Conservation (phyloP, 345 rosid genomes). For the Dovyalis caffra region DNA sequence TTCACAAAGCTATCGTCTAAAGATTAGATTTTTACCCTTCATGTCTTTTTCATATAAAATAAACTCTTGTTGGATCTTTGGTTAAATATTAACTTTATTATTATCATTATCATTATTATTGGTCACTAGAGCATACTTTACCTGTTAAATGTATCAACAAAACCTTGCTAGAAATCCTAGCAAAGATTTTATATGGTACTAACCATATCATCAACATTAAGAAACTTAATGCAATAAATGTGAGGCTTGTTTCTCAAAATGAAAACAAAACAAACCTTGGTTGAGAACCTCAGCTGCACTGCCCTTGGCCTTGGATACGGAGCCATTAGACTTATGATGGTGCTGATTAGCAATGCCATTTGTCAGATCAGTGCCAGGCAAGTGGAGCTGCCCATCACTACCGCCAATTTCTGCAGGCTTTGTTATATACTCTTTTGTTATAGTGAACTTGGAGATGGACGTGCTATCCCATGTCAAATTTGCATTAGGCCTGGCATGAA, state of each 20-base stretch:
- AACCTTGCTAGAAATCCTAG: background rate
- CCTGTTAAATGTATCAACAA: background rate
- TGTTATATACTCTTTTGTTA: slow-evolving; percentile 40
- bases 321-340: slow-evolving; percentile 41
- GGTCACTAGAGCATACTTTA: background rate
- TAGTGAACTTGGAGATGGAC: slow-evolving; percentile 42
- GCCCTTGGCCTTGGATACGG: slow-evolving; percentile 41
- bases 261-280: slow-evolving; percentile 44
- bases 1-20: background rate
- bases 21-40: background rate
- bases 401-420: slow-evolving; percentile 46
- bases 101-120: background rate
- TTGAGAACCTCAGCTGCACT: slow-evolving; percentile 35
- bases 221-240: background rate
- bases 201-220: background rate
- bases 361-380: slow-evolving; percentile 34
- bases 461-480: slow-evolving; percentile 46
- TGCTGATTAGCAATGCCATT: slow-evolving; percentile 24
- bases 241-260: background rate
- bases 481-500: slow-evolving; percentile 39
- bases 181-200: background rate
- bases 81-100: background rate
- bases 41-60: background rate
- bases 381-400: slow-evolving; percentile 38
- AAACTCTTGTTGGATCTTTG: background rate